A percentile compares a stretch with the other conserved stretches of the same genome.
Conservation (phyloP, 2,329 filamentous ascomycete species). For the Ilyonectria mors-panacis region DNA sequence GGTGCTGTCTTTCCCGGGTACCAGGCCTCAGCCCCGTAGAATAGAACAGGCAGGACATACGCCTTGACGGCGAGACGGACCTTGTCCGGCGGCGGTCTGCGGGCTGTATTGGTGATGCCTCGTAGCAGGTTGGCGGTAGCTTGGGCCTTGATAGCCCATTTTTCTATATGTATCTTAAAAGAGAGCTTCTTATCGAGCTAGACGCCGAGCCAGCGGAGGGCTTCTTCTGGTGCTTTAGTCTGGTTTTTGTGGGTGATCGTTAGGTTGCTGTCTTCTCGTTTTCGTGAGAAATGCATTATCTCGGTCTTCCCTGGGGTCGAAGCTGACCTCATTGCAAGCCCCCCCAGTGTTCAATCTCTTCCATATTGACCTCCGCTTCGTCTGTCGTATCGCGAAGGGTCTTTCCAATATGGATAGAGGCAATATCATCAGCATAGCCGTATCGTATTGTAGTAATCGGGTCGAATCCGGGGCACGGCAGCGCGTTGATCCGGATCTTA, state of each 20-base stretch:
- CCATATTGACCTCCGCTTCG: background rate
- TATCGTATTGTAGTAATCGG: background rate
- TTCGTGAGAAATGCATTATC: background rate
- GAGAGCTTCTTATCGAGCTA: slow-evolving; percentile 7
- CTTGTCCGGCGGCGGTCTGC: slow-evolving; percentile 1
- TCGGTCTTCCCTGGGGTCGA: background rate
- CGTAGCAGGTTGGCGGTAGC: background rate
- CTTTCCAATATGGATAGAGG: background rate
- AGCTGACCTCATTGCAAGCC: background rate
- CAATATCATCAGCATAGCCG: background rate
- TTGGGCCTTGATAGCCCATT: background rate
- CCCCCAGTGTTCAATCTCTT: background rate
- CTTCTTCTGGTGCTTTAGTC: background rate
- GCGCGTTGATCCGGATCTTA: background rate
- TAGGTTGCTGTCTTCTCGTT: background rate
- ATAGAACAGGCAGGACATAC: background rate
- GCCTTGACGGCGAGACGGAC: background rate
- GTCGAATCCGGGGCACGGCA: background rate
- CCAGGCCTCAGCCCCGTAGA: background rate
- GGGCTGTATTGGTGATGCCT: background rate
- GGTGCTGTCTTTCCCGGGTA: too few relatives aligned
- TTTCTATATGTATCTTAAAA: background rate
- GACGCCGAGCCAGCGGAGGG: slow-evolving; percentile 20
- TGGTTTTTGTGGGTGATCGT: too few relatives aligned
- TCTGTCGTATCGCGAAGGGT: background rate